Conservation (phyloP, 768 basidiomycete genomes). For the Tricholomella constricta region DNA sequence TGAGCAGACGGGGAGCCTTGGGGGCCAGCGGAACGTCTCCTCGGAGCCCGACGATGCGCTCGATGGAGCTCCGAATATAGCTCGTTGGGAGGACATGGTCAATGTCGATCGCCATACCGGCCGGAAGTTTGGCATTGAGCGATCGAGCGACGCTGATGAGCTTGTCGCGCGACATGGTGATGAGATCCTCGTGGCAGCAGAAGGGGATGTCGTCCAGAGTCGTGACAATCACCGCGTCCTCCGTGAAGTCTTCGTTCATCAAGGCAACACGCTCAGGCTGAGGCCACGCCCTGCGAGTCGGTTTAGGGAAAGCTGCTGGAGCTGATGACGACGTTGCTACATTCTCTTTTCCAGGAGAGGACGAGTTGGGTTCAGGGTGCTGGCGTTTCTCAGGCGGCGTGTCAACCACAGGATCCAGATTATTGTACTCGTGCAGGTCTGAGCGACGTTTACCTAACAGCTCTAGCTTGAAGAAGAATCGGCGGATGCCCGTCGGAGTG, state of each 20-base stretch:
- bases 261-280: conserved; percentile 49
- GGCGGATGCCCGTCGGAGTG: conserved; percentile 31
- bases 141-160: conserved; percentile 53
- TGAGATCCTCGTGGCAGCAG: conserved; percentile 73
- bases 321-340: background rate
- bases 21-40: conserved; percentile 40
- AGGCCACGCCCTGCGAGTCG: background rate
- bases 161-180: conserved; percentile 58
- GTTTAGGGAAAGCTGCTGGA: background rate
- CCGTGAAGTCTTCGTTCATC: conserved; percentile 55
- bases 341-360: conserved; percentile 8
- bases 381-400: conserved; percentile 20
- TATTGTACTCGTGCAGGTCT: conserved; percentile 15
- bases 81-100: conserved; percentile 37
- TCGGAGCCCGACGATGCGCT: conserved; percentile 60
- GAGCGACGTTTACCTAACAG: conserved; percentile 22
- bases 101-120: conserved; percentile 49
- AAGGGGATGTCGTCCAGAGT: conserved; percentile 61
- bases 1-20: conserved; percentile 26
- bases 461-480: conserved; percentile 44
- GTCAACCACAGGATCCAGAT: conserved; percentile 26
- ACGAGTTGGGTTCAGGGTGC: background rate
- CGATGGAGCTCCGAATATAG: conserved; percentile 56
- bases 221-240: conserved; percentile 64
- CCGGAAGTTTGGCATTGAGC: conserved; percentile 61